Conservation (phyloP, 495 filamentous ascomycete species). For the Penicillium goetzii region DNA sequence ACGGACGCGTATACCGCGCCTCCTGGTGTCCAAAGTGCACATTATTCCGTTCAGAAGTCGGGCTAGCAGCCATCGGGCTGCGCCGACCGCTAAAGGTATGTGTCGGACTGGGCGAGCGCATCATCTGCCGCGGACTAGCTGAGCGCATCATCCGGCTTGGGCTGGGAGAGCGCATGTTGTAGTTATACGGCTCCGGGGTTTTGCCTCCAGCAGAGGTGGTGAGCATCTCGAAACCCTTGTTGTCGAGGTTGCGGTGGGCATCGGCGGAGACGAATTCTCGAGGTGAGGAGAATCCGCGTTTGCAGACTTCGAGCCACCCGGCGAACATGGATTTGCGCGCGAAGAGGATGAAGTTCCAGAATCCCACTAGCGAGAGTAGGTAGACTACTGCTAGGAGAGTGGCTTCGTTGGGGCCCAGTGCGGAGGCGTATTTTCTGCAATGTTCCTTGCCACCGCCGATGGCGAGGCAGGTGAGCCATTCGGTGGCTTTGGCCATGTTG, state of each 20-base stretch:
- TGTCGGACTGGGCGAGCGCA: constrained; percentile 24
- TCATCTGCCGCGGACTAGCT: constrained; percentile 38
- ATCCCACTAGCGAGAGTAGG: constrained; percentile 79
- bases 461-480: constrained; percentile 77
- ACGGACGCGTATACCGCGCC: constrained; percentile 57
- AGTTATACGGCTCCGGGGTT: constrained; percentile 45
- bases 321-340: constrained; percentile 79
- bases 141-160: constrained; percentile 38
- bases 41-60: constrained; percentile 3
- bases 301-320: constrained; percentile 77
- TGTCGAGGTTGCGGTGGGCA: constrained; percentile 66
- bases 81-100: constrained; percentile 44
- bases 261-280: constrained; percentile 88
- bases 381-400: constrained; percentile 81
- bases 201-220: constrained; percentile 40
- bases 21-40: constrained; percentile 36
- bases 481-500: constrained; percentile 55
- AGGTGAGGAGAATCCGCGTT: constrained; percentile 45
- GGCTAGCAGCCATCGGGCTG: background rate
- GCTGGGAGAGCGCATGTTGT: constrained; percentile 45
- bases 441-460: constrained; percentile 61
- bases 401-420: constrained; percentile 62
- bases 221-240: constrained; percentile 84
- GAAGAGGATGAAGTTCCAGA: constrained; percentile 83
- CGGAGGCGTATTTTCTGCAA: constrained; percentile 62